Percentiles rank a stretch among this genome's conserved stretches.
phyloP scores from a whole-genome alignment of 2,329 filamentous ascomycete genomes.

The Mollisia scopiformis region DNA sequence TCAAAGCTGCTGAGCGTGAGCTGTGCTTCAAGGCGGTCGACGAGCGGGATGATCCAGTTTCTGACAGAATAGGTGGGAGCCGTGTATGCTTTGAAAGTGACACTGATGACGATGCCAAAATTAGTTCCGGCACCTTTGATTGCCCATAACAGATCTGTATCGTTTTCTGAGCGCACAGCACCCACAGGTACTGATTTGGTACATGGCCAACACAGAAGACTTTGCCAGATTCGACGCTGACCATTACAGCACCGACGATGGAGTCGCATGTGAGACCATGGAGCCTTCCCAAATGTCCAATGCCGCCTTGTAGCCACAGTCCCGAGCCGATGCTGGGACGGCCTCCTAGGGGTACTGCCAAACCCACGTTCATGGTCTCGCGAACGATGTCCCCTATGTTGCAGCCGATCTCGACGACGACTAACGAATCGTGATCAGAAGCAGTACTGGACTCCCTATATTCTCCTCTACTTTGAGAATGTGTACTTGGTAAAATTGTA shows the following conservation, averaged over 20 bases:
- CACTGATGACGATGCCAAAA: slow-evolving; percentile 29
- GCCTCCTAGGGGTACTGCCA: slow-evolving; percentile 61
- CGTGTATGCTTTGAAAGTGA: slow-evolving; percentile 24
- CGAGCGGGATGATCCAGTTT: slow-evolving; percentile 26
- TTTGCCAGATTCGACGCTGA: slow-evolving; percentile 51
- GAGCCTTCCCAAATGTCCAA: slow-evolving; percentile 44
- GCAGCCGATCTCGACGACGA: slow-evolving; percentile 58
- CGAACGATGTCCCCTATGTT: slow-evolving; percentile 56
- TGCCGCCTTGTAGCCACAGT: slow-evolving; percentile 66
- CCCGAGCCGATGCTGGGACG: slow-evolving; percentile 67
- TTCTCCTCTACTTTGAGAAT: slow-evolving; percentile 37
- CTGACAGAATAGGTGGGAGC: slow-evolving; percentile 24
- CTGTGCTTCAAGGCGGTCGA: slow-evolving; percentile 34
- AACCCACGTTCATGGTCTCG: slow-evolving; percentile 42
- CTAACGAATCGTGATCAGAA: slow-evolving; percentile 37
- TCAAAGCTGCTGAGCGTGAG: slow-evolving; percentile 44
- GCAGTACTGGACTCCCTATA: slow-evolving; percentile 21
- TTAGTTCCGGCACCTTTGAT: slow-evolving; percentile 30
- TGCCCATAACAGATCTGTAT: slow-evolving; percentile 28
- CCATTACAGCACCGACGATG: slow-evolving; percentile 61
- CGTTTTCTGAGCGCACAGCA: slow-evolving; percentile 23
- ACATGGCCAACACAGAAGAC: slow-evolving; percentile 51
- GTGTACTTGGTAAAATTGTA: slow-evolving; percentile 56
- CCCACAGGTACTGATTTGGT: slow-evolving; percentile 11
- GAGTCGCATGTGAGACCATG: slow-evolving; percentile 62